phyloP scores from a whole-genome alignment of 106 monocot species.

The Phalaenopsis aphrodite region DNA sequence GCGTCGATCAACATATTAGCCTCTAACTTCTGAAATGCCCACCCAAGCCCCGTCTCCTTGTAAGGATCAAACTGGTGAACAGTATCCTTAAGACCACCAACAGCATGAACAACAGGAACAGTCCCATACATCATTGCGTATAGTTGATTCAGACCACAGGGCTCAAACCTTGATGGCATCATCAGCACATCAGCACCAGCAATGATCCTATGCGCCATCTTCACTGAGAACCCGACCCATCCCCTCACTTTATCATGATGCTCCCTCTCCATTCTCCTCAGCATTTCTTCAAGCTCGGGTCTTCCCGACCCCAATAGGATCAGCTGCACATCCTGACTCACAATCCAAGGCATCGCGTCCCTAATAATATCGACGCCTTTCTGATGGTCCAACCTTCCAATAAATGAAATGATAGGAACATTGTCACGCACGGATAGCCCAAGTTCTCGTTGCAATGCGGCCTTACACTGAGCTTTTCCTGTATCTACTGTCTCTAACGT shows the following conservation, averaged over 20 bases:
- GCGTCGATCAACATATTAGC: slow-evolving; percentile 45
- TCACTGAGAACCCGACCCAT: slow-evolving; percentile 85
- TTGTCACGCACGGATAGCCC: slow-evolving; percentile 49
- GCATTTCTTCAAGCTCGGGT: slow-evolving; percentile 68
- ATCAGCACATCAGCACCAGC: slow-evolving; percentile 71
- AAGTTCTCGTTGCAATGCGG: slow-evolving; percentile 68
- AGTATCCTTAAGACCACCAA: slow-evolving; percentile 76
- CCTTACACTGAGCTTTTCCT: slow-evolving; percentile 77
- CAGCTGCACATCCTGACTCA: slow-evolving; percentile 64
- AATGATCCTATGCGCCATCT: slow-evolving; percentile 72
- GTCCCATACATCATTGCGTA: slow-evolving; percentile 89
- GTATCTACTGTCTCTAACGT: slow-evolving; percentile 45
- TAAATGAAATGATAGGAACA: slow-evolving; percentile 71
- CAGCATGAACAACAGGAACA: slow-evolving; percentile 83
- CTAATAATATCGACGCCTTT: slow-evolving; percentile 82
- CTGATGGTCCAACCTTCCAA: slow-evolving; percentile 75
- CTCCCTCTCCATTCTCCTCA: slow-evolving; percentile 38
- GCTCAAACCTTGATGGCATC: slow-evolving; percentile 94
- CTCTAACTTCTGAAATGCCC: slow-evolving; percentile 79
- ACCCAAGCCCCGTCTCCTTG: slow-evolving; percentile 50
- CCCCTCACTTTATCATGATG: slow-evolving; percentile 51
- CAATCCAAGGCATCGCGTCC: slow-evolving; percentile 83
- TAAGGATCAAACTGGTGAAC: slow-evolving; percentile 72
- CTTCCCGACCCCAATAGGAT: slow-evolving; percentile 75
- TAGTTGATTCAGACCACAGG: slow-evolving; percentile 92